Conservation (phyloP, 1,139 yeast species). For the Blastobotrys proliferans region DNA sequence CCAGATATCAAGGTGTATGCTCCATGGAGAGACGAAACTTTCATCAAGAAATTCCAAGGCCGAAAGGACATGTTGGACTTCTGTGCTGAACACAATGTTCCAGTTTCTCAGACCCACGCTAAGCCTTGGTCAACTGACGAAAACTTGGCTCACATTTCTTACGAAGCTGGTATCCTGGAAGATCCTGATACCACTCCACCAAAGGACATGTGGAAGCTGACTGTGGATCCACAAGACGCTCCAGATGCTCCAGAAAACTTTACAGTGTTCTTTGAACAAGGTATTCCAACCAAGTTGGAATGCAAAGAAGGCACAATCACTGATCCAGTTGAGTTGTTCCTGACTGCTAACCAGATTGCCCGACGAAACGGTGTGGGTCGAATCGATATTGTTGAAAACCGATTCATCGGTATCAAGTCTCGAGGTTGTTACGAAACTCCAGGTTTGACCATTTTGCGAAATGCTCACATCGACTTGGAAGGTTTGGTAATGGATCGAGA, state of each 20-base stretch:
- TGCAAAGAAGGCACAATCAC: conserved; percentile 58
- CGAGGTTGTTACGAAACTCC: conserved; percentile 99
- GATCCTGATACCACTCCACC: conserved; percentile 99
- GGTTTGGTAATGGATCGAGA: conserved; percentile 97
- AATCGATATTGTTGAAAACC: conserved; percentile 97
- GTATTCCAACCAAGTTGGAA: conserved; percentile 78
- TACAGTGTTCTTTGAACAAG: conserved; percentile 75
- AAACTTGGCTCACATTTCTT: conserved; percentile 97
- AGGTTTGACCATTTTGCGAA: conserved; percentile 90
- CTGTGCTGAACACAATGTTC: conserved; percentile 86
- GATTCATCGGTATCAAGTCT: conserved; percentile 97
- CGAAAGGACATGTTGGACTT: conserved; percentile 93
- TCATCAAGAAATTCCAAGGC: conserved; percentile 95
- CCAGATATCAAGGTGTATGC: conserved; percentile 97
- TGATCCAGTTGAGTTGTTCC: conserved; percentile 87
- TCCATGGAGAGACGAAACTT: conserved; percentile 97
- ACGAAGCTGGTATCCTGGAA: conserved; percentile 98
- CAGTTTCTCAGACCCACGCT: conserved; percentile 95
- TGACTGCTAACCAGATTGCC: conserved; percentile 89
- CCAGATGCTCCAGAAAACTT: conserved; percentile 91
- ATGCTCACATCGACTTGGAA: conserved; percentile 92
- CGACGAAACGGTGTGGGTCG: conserved; percentile 99
- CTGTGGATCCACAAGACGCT: conserved; percentile 92
- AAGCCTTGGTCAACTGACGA: conserved; percentile 99
- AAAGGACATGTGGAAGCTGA: conserved; percentile 99